Evolutionary conservation across 2,329 filamentous ascomycete genomes (phyloP).

Genomic region (Didymella pomorum): DNA sequence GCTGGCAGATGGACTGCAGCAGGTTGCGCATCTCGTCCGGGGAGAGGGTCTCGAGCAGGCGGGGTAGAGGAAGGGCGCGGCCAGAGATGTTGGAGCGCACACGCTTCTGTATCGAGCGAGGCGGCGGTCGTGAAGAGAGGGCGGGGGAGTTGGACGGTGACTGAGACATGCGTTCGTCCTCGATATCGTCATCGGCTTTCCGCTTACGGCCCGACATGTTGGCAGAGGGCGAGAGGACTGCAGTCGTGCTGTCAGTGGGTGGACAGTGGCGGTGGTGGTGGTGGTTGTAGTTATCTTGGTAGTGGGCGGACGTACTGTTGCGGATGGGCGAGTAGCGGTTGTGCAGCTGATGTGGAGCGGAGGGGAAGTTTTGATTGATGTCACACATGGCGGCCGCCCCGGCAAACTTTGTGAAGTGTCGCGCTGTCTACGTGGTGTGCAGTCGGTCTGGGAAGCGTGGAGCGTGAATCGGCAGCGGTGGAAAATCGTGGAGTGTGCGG

Average conservation of each 20-base stretch:
- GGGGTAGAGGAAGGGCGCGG: conserved; percentile 70
- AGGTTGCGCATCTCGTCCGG: conserved; percentile 83
- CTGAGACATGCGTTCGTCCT: conserved; percentile 87
- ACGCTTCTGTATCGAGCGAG: conserved; percentile 64
- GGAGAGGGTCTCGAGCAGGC: conserved; percentile 94
- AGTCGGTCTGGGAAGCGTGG: conserved; percentile 6
- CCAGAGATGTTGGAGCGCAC: conserved; percentile 73
- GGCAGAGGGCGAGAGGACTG: conserved; percentile 49
- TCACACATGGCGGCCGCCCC: conserved; percentile 60
- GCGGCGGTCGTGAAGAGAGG: conserved; percentile 71
- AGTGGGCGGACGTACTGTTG: conserved; percentile 60
- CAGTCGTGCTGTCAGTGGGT: conserved; percentile 20
- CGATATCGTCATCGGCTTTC: conserved; percentile 80
- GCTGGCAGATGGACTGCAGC: conserved; percentile 89
- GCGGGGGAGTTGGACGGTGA: conserved; percentile 86
- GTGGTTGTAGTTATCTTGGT: conserved; percentile 3
- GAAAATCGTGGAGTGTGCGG: neutral
- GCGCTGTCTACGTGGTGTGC: conserved; percentile 24
- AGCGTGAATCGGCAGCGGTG: conserved; percentile 7
- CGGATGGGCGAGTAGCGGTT: conserved; percentile 67
- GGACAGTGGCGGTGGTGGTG: conserved; percentile 15
- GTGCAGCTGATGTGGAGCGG: conserved; percentile 69
- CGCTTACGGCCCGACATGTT: conserved; percentile 72
- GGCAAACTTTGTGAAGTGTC: conserved; percentile 29
- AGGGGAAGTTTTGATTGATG: conserved; percentile 65